These are phyloP conservation scores for Coemansia sp. DNA, from an alignment of 371 early-diverging fungal species.

Conservation along the genomic window DNA sequence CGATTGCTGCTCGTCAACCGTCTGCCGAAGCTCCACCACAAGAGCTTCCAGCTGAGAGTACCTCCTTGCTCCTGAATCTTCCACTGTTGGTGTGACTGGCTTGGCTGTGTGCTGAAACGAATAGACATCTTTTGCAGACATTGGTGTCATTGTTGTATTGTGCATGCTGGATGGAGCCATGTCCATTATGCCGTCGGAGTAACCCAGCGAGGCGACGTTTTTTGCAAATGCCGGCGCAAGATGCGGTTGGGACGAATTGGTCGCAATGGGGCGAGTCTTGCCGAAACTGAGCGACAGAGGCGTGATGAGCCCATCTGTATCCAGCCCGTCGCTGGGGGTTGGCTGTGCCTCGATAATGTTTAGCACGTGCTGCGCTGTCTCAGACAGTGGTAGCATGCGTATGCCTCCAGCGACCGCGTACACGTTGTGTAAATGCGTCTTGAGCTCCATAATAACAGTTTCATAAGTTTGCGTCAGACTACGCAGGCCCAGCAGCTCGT, in stretches of 20 bases:
- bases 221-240: background rate
- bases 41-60: background rate
- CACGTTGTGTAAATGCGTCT: conserved; percentile 22
- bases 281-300: conserved; percentile 13
- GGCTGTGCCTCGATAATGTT: background rate
- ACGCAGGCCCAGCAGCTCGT: conserved; percentile 26
- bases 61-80: background rate
- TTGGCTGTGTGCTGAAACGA: background rate
- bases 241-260: background rate
- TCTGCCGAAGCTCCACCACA: conserved; percentile 17
- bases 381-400: conserved; percentile 24
- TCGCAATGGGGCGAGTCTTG: background rate
- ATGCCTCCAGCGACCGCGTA: conserved; percentile 29
- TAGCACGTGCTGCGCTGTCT: conserved; percentile 7
- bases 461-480: conserved; percentile 10
- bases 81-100: background rate
- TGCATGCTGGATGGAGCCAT: background rate
- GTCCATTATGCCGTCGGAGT: background rate
- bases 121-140: background rate
- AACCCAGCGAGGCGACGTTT: background rate
- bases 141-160: conserved; percentile 1
- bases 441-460: conserved; percentile 19
- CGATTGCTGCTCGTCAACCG: conserved; percentile 18
- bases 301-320: background rate
- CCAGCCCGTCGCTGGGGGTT: background rate